Percentiles rank a stretch among this genome's conserved stretches.
phyloP scores from a whole-genome alignment of 768 basidiomycete genomes.

The Pulveroboletus sp. region DNA sequence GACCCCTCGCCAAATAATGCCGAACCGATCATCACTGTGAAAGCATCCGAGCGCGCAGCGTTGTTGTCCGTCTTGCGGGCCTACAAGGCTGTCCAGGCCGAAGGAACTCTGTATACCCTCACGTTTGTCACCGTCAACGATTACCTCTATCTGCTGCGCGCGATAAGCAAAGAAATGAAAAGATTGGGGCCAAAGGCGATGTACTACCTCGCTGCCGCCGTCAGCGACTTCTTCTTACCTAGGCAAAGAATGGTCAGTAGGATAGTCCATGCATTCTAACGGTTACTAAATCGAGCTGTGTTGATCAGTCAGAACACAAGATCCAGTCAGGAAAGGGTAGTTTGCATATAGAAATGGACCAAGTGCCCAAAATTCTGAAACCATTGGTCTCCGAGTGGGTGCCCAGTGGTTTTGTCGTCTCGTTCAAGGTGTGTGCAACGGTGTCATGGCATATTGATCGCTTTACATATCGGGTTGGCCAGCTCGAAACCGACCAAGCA shows the following conservation, averaged over 20 bases:
- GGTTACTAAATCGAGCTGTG: background rate
- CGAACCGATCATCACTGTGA: constrained; percentile 58
- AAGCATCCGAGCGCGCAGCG: constrained; percentile 54
- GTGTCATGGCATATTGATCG: background rate
- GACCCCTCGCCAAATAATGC: constrained; percentile 27
- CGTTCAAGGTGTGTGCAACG: constrained; percentile 77
- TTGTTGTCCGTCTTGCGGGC: constrained; percentile 68
- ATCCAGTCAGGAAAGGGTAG: constrained; percentile 97
- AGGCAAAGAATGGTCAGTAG: constrained; percentile 77
- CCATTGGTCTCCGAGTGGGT: constrained; percentile 95
- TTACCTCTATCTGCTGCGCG: constrained; percentile 88
- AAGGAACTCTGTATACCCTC: constrained; percentile 75
- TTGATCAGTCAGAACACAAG: constrained; percentile 85
- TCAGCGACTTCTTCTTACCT: constrained; percentile 97
- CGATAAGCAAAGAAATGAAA: constrained; percentile 74
- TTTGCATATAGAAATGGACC: constrained; percentile 95
- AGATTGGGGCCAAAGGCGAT: constrained; percentile 65
- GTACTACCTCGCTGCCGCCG: constrained; percentile 97
- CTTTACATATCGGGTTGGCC: constrained; percentile 5
- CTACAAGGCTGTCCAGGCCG: constrained; percentile 75
- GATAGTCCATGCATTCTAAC: background rate
- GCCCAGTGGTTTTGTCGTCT: constrained; percentile 84
- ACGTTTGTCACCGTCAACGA: constrained; percentile 95
- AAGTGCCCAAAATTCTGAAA: constrained; percentile 94
- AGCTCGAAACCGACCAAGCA: constrained; percentile 89